Percentiles rank a stretch among this genome's conserved stretches.
Conservation (phyloP, 2,329 filamentous ascomycete species). For the Diplocarpon rosae region DNA sequence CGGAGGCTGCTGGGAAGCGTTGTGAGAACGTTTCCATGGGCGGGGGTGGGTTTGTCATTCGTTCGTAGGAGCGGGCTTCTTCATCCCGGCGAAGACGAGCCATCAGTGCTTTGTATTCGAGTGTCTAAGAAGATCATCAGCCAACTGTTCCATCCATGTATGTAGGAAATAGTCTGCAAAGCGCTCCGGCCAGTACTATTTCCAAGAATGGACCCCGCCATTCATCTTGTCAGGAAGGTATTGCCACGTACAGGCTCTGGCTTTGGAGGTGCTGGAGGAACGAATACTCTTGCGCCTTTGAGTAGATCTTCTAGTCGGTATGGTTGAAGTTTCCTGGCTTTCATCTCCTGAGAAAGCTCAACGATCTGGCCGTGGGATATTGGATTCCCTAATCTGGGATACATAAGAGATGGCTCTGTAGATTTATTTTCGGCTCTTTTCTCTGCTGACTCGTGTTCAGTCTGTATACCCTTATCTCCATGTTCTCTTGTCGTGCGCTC, state of each 20-base stretch:
- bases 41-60: conserved; percentile 57
- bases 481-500: background rate
- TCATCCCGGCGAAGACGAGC: conserved; percentile 70
- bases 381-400: conserved; percentile 44
- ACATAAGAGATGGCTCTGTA: conserved; percentile 37
- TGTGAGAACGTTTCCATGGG: conserved; percentile 47
- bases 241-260: conserved; percentile 54
- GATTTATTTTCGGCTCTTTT: background rate
- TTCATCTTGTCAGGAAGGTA: too few species aligned
- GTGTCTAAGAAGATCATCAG: conserved; percentile 38
- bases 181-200: too few species aligned
- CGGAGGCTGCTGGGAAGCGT: conserved; percentile 42
- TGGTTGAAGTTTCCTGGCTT: conserved; percentile 23
- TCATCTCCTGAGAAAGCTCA: conserved; percentile 45
- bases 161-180: background rate
- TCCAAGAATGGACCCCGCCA: too few species aligned
- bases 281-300: conserved; percentile 59
- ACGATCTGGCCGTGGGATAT: conserved; percentile 63
- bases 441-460: background rate
- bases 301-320: conserved; percentile 60
- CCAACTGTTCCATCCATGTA: background rate
- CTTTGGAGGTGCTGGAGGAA: conserved; percentile 71
- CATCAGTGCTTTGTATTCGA: conserved; percentile 84
- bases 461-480: background rate
- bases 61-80: conserved; percentile 71